Evolutionary conservation across 176 grass and related monocot genomes (phyloP).

Genomic region (Juncus effusus): DNA sequence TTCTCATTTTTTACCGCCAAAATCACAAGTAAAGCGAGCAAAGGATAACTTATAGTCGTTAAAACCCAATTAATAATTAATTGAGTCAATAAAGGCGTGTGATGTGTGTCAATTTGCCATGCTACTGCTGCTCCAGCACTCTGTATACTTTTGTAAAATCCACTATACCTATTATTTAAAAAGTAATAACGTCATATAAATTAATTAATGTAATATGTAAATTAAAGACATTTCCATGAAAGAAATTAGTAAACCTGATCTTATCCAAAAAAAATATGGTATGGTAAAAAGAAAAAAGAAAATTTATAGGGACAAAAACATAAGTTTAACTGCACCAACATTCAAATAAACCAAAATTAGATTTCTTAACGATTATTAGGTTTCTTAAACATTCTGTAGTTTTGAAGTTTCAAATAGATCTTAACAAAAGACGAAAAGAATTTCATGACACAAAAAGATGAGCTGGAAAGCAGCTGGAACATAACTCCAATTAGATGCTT

Average conservation of each 20-base stretch:
- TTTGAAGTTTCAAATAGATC: neutral
- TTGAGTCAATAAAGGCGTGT: constrained; percentile 34
- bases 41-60: constrained; percentile 72
- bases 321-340: neutral
- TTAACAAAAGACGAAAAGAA: neutral
- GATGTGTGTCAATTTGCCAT: constrained; percentile 60
- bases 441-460: neutral
- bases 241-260: neutral
- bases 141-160: constrained; percentile 93
- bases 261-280: neutral
- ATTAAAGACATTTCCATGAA: neutral
- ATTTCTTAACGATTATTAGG: too few relatives aligned
- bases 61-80: constrained; percentile 73
- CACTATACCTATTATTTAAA: constrained; percentile 49
- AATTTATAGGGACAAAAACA: neutral
- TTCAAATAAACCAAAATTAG: neutral
- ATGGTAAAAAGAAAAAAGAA: neutral
- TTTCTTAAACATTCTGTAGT: constrained; percentile 6
- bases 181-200: constrained; percentile 3
- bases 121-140: constrained; percentile 78
- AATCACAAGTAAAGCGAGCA: constrained; percentile 59
- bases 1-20: constrained; percentile 65
- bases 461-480: too few relatives aligned
- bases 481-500: too few relatives aligned
- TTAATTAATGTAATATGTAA: neutral